phyloP scores from a whole-genome alignment of 1,139 yeast species.

The Yamadazyma pseudoaaseri region DNA sequence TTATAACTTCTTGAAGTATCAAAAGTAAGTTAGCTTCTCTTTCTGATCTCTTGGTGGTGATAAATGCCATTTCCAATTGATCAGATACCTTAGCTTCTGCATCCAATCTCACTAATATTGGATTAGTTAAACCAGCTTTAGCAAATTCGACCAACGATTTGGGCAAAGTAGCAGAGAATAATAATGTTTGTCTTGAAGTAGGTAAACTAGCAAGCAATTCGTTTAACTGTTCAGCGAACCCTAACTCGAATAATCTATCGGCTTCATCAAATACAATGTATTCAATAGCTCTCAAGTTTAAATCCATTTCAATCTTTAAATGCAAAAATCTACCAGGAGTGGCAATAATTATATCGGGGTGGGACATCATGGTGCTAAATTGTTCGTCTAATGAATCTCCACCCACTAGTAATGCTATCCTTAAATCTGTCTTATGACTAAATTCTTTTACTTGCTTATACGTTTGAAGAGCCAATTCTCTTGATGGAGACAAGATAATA shows the following conservation, averaged over 20 bases:
- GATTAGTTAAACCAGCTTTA: conserved; percentile 90
- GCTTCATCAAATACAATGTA: conserved; percentile 98
- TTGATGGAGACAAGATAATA: conserved; percentile 81
- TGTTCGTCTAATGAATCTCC: conserved; percentile 98
- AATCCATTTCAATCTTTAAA: conserved; percentile 90
- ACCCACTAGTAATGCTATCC: conserved; percentile 83
- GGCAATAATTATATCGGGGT: conserved; percentile 93
- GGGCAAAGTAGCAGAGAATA: conserved; percentile 95
- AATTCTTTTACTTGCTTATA: conserved; percentile 87
- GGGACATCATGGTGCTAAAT: conserved; percentile 86
- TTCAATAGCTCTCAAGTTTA: conserved; percentile 79
- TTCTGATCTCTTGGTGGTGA: conserved; percentile 78
- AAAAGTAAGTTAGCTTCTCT: conserved; percentile 84
- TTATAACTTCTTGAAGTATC: conserved; percentile 77
- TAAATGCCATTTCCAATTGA: conserved; percentile 84
- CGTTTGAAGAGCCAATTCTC: conserved; percentile 94
- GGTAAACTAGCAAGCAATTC: conserved; percentile 87
- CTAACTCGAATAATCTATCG: conserved; percentile 95
- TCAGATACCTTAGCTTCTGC: conserved; percentile 90
- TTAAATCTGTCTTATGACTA: conserved; percentile 76
- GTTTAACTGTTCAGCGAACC: conserved; percentile 91
- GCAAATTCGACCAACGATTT: conserved; percentile 92
- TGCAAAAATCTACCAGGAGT: conserved; percentile 98
- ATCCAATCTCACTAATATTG: conserved; percentile 88
- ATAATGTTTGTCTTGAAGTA: conserved; percentile 75